phyloP scores from a whole-genome alignment of 345 rosid species.

The Eucalyptus cloeziana region DNA sequence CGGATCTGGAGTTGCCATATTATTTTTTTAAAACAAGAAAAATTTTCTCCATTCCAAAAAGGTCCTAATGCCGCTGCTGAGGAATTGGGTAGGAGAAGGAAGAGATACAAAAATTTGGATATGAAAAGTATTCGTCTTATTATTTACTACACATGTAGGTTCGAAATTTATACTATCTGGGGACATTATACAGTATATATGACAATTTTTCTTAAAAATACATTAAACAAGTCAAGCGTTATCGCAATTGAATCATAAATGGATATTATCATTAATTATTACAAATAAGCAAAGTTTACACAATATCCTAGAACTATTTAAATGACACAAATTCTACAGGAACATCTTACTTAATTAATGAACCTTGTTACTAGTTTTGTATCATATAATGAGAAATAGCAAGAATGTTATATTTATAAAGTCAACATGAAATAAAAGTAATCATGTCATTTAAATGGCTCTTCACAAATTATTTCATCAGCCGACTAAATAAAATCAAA shows the following conservation, averaged over 20 bases:
- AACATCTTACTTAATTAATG: neutral
- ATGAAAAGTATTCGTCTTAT: neutral
- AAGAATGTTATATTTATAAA: neutral
- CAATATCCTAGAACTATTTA: neutral
- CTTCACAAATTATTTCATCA: neutral
- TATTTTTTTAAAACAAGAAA: neutral
- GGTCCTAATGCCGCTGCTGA: neutral
- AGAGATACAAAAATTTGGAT: neutral
- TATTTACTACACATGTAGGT: neutral
- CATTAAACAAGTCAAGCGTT: fast-evolving
- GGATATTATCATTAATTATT: neutral
- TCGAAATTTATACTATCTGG: neutral
- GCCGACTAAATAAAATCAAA: neutral
- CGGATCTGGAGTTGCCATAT: neutral
- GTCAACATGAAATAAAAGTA: neutral
- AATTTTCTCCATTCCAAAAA: fast-evolving
- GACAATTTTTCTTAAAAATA: neutral
- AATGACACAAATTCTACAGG: neutral
- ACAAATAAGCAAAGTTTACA: neutral
- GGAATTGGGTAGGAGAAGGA: neutral
- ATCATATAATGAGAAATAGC: too few relatives aligned
- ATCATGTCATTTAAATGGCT: neutral
- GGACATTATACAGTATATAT: fast-evolving
- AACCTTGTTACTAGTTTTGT: neutral
- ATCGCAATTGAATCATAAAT: neutral